Conservation (phyloP, 441 rosid genomes). For the Oxalis stricta region DNA sequence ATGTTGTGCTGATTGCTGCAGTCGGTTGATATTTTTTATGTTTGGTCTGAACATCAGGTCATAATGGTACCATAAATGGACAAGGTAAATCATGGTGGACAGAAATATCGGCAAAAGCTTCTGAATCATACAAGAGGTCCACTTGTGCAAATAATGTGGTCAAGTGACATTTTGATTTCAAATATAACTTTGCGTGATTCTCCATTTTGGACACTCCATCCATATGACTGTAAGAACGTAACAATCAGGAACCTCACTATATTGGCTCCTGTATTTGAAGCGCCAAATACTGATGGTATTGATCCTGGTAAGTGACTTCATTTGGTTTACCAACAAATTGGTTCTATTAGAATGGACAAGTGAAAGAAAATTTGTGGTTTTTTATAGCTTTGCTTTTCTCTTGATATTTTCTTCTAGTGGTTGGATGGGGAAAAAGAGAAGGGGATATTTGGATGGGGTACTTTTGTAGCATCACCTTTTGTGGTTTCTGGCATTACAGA, state of each 20-base stretch:
- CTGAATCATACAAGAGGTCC: slow-evolving; percentile 92
- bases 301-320: slow-evolving; percentile 63
- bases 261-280: slow-evolving; percentile 64
- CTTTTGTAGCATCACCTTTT: too few species aligned
- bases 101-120: slow-evolving; percentile 75
- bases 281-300: slow-evolving; percentile 94
- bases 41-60: slow-evolving; percentile 39
- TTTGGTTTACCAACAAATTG: too few species aligned
- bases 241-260: slow-evolving; percentile 65
- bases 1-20: neutral
- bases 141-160: slow-evolving; percentile 89
- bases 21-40: neutral
- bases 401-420: too few species aligned
- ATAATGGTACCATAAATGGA: slow-evolving; percentile 90
- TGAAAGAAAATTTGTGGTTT: too few species aligned
- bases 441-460: too few species aligned
- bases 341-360: too few species aligned
- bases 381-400: too few species aligned
- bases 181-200: slow-evolving; percentile 72
- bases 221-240: slow-evolving; percentile 86
- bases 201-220: slow-evolving; percentile 96
- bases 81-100: slow-evolving; percentile 98
- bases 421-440: too few species aligned
- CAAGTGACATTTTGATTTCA: slow-evolving; percentile 65
- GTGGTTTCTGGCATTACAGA: slow-evolving; percentile 25